A percentile compares a stretch with the other conserved stretches of the same genome.
Conservation (phyloP, 2,329 filamentous ascomycete species). For the Penicillium brevicompactum region DNA sequence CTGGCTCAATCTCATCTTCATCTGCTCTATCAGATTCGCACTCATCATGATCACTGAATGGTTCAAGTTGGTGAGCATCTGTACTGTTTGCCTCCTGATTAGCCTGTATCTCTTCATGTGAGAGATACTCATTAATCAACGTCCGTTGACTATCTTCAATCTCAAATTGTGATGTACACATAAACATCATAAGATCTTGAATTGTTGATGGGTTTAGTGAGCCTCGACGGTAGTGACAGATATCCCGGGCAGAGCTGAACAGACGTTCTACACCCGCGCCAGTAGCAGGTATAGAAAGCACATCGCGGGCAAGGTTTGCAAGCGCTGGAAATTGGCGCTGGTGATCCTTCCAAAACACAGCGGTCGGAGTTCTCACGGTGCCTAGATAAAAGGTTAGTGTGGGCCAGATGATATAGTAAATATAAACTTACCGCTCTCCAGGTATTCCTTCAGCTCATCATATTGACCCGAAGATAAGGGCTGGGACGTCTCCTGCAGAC, state of each 20-base stretch:
- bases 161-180: not conserved
- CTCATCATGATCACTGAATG: not conserved
- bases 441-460: not conserved
- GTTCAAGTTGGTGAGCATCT: not conserved
- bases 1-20: not conserved
- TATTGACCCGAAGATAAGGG: not conserved
- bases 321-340: not conserved
- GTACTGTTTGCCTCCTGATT: not conserved
- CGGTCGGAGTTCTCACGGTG: not conserved
- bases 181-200: not conserved
- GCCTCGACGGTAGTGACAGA: not conserved
- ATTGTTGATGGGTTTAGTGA: not conserved
- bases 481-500: not conserved
- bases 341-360: not conserved
- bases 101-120: not conserved
- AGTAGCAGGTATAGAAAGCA: too few relatives aligned
- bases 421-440: not conserved
- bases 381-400: not conserved
- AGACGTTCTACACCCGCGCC: not conserved
- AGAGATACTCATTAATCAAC: not conserved
- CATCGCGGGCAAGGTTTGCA: not conserved
- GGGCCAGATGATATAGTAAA: not conserved
- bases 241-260: not conserved
- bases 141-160: not conserved
- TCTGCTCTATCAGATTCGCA: not conserved